These are phyloP conservation scores for Fusarium staphyleae DNA, from an alignment of 2,329 filamentous ascomycete species.

Conservation along the genomic window DNA sequence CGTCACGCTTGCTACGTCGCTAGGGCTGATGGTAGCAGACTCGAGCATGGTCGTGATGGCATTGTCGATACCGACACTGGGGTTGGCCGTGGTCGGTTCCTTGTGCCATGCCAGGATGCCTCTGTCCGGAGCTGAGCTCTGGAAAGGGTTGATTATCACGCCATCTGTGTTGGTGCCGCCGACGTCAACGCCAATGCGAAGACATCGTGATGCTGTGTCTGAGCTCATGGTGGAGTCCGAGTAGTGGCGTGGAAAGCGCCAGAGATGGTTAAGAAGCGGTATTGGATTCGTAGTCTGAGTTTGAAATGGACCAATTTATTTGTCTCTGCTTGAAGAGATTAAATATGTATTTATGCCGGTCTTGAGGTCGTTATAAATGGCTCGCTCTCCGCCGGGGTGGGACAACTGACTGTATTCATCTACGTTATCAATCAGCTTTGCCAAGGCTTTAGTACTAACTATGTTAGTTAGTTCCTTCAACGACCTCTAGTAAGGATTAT, in stretches of 20 bases:
- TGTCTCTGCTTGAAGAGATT: not conserved
- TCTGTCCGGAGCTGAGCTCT: conserved; percentile 45
- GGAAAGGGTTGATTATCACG: conserved; percentile 55
- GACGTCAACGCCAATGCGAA: conserved; percentile 56
- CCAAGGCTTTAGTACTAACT: not conserved
- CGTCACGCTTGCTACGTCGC: conserved; percentile 55
- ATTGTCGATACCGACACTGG: conserved; percentile 55
- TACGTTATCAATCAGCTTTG: not conserved
- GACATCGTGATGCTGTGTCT: conserved; percentile 19
- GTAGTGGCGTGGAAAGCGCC: not conserved
- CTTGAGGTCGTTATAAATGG: not conserved
- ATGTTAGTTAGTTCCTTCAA: no score
- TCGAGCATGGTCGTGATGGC: conserved; percentile 55
- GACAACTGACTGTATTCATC: not conserved
- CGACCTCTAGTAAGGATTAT: no score
- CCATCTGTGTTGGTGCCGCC: conserved; percentile 63
- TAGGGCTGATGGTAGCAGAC: conserved; percentile 43
- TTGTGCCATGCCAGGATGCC: conserved; percentile 60
- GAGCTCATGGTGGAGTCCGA: conserved; percentile 13
- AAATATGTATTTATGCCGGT: not conserved
- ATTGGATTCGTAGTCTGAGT: no score
- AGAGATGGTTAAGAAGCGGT: no score
- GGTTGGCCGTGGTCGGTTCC: conserved; percentile 56
- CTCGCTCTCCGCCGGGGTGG: conserved; percentile 6
- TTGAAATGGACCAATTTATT: no score